These are phyloP conservation scores for Flueggea neowawraea DNA, from an alignment of 441 rosid genomes.

Conservation along the genomic window DNA sequence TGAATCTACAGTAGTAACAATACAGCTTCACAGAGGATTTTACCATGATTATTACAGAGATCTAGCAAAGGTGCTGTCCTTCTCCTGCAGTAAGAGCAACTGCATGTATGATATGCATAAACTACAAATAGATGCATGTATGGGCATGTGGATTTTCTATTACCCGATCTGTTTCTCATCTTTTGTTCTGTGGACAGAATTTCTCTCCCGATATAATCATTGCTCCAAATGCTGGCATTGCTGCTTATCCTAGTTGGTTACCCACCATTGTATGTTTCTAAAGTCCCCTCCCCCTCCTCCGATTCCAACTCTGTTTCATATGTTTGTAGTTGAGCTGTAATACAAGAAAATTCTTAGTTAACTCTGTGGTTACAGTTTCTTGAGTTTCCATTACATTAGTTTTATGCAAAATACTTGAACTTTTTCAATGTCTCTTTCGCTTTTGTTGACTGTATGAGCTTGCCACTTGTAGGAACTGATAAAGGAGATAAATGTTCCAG, in stretches of 20 bases:
- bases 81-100: too few relatives aligned
- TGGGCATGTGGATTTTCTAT: too few relatives aligned
- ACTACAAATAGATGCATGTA: too few relatives aligned
- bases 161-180: constrained; percentile 5
- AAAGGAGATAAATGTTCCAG: constrained; percentile 61
- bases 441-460: too few relatives aligned
- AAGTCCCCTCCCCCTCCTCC: neutral
- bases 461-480: constrained; percentile 49
- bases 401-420: constrained; percentile 2
- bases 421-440: constrained; percentile 1
- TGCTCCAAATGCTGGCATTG: constrained; percentile 87
- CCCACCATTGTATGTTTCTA: constrained; percentile 66
- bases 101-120: too few relatives aligned
- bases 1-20: constrained; percentile 36
- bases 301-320: neutral
- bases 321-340: neutral
- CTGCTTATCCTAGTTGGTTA: constrained; percentile 85
- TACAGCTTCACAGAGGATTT: constrained; percentile 65
- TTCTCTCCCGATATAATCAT: constrained; percentile 64
- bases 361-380: neutral
- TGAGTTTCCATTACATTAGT: neutral
- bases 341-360: neutral
- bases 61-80: constrained; percentile 43
- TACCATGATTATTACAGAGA: constrained; percentile 71
- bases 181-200: constrained; percentile 37